Evolutionary conservation across 306 rosid genomes (phyloP), one percentile per base, ranked within the genome.

Genomic region (Vigna hirtella): DNA sequence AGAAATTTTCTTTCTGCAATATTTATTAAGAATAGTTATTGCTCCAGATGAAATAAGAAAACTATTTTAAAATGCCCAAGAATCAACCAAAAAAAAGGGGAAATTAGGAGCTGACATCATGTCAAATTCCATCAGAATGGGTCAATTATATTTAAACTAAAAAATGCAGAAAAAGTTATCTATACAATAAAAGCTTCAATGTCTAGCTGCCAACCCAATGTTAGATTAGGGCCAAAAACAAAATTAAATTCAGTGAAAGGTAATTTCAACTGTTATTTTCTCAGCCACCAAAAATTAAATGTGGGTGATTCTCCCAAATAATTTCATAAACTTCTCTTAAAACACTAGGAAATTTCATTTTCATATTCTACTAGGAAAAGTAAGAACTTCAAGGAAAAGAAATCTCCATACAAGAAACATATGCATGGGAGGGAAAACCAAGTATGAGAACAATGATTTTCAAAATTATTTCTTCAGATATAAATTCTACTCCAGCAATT

Each of bases 1-100:
- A 57, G 91, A 86, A 79, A 96, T 73, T 86, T 83, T 91, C 86
- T 91, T 93, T 84, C 98, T 96, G 94, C 85, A 89, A 80, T 57
- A 63, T 70, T 73, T 74, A 75, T 55, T 43, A 79, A 5, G 49
- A 72, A 77, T 22, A 38, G 59, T 86, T 52, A 36, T 6, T 36
- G 42, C 42, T 13, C 47, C 12, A 42, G 47, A 42, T 42, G 3
- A 42, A 28, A 56, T 32, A 69, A 80, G 73, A 9, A 62, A 52
- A 28, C 12, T 56, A 83, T 57, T 80, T 71, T 70, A 30, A 20
- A 72, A 80, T 59, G 11, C 53, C 80, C 52, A 3, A 38, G 30
- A 70, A 65, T n/a, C 69, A 77, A 48, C 71, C 70, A 70, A 16
- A 74, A 70, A 8, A 16, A 79, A 38, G 5, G 69, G 69, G 42